Evolutionary conservation across 2,329 filamentous ascomycete genomes (phyloP).

Genomic region (Proliferodiscus dingleyae): DNA sequence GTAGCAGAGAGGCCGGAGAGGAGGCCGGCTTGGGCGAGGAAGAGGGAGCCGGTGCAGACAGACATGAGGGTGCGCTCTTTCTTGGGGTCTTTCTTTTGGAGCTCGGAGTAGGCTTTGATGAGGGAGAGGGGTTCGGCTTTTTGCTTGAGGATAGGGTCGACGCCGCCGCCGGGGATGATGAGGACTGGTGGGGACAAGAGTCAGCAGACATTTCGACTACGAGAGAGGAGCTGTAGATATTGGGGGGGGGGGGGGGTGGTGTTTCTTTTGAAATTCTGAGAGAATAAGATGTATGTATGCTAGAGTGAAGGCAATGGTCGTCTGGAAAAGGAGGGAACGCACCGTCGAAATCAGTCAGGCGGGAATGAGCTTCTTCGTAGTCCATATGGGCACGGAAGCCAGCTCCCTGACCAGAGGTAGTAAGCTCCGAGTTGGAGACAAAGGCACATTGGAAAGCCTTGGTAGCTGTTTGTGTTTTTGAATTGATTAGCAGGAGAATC

Average conservation of each 20-base stretch:
- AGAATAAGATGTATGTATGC: no score
- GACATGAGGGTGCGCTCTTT: slow-evolving; percentile 79
- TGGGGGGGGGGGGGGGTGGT: no score
- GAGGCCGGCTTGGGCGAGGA: slow-evolving; percentile 72
- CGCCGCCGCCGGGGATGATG: slow-evolving; percentile 66
- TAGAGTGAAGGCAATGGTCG: no score
- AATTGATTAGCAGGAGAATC: background rate
- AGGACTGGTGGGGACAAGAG: slow-evolving; percentile 35
- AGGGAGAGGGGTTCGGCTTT: slow-evolving; percentile 65
- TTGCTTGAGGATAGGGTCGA: slow-evolving; percentile 58
- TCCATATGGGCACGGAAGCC: slow-evolving; percentile 69
- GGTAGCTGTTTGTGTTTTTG: slow-evolving; percentile 19
- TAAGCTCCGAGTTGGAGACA: slow-evolving; percentile 45
- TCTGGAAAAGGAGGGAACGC: no score
- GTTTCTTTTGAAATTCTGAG: no score
- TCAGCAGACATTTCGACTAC: no score
- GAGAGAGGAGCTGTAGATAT: no score
- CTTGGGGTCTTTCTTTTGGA: slow-evolving; percentile 72
- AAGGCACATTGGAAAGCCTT: slow-evolving; percentile 27
- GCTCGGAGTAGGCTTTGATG: slow-evolving; percentile 71
- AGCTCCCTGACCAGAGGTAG: slow-evolving; percentile 57
- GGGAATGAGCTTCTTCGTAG: slow-evolving; percentile 72
- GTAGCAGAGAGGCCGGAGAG: slow-evolving; percentile 76
- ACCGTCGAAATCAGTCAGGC: slow-evolving; percentile 54
- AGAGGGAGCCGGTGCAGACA: slow-evolving; percentile 73